Evolutionary conservation across 768 basidiomycete species (phyloP), one percentile per base, ranked within the genome.

Genomic region (Lentinula lateritia): DNA sequence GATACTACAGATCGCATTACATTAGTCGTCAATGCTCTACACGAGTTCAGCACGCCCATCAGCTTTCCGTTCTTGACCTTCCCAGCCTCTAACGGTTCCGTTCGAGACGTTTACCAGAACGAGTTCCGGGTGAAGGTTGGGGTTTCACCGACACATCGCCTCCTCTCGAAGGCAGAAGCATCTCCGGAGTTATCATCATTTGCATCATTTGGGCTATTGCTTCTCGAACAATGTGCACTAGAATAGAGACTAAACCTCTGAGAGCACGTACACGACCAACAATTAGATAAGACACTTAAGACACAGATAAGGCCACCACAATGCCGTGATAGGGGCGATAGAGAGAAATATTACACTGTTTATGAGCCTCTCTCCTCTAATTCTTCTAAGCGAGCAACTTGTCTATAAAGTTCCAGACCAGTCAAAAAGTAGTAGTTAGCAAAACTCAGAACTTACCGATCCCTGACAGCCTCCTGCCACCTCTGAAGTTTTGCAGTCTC

Each of bases 401-500:
- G 83, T 61, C 84, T 74, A 58, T 16, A 34, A 28, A 48, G 58
- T 59, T 54, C 46, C 13, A 56, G 43, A 28, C 28, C 28, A 45
- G 52, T 36, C 55, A 67, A 34, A 67, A 63, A 61, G 57, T 0
- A 13, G 54, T 20, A 20, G 8, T 28, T 16, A 12, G 43, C 45
- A 16, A 3, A 38, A 52, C 52, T 39, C 1, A 38, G 35, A 13
- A 78, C 86, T 62, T 63, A 90, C 93, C 84, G 82, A 74, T 98
- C 95, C 58, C 96, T 76, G 41, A 90, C 84, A 3, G 93, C 95
- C 75, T 94, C 93, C 73, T 98, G 93, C 97, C 97, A 99, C 68
- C 95, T 80, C 71, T 95, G 90, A 66, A 97, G 74, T 73, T 90
- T 95, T 16, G 96, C 96, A 62, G 85, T 88, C 77, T 98, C 97